Evolutionary conservation across 2,329 filamentous ascomycete species (phyloP), one percentile per base, ranked within the genome.

Genomic region (Ophiognomonia clavigignenti-juglandacearum): DNA sequence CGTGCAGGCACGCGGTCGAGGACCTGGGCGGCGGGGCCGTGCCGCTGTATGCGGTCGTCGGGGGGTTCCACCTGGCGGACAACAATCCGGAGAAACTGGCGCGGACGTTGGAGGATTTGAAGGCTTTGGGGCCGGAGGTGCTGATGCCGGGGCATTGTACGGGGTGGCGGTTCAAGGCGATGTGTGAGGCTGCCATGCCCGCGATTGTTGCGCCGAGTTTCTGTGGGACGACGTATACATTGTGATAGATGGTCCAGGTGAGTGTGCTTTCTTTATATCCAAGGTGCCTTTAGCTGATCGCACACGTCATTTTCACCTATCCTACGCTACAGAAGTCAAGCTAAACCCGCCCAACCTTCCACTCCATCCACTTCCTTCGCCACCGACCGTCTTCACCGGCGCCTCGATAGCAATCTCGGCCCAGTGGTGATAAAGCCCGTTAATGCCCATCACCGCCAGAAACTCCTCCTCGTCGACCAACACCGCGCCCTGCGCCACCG

Each of bases 121-220:
- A 72, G 53, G 61, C 53, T 0, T 55, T 78, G 3, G 63, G 69
- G 43, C 72, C 74, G 0, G 68, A 68, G 11, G 62, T 79, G 0
- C 56, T 79, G 4, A 64, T 79, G 57, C 74, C 76, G 0, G 76
- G 75, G 1, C 76, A 80, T 57, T 79, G 75, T 53, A 73, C 75
- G 0, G 75, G 75, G 6, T 80, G 75, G 74, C 64, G 73, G 51
- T 75, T 73, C 29, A 78, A 77, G 57, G 71, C 71, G 52, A 66
- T 66, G 36, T 75, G 77, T 51, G 73, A 78, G 57, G 71, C 66
- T 50, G 61, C 66, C 31, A 73, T 77, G 68, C 71, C 72, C 1
- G 74, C 74, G 3, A 61, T 62, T 3, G 54, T 78, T 49, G 72
- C 73, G 7, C 75, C 75, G 23, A 70, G 69, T 19, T 73, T 73